Percentiles rank a stretch among this genome's conserved stretches.
phyloP scores from a whole-genome alignment of 1,284 basidiomycete species.

The Heterobasidion occidentale region DNA sequence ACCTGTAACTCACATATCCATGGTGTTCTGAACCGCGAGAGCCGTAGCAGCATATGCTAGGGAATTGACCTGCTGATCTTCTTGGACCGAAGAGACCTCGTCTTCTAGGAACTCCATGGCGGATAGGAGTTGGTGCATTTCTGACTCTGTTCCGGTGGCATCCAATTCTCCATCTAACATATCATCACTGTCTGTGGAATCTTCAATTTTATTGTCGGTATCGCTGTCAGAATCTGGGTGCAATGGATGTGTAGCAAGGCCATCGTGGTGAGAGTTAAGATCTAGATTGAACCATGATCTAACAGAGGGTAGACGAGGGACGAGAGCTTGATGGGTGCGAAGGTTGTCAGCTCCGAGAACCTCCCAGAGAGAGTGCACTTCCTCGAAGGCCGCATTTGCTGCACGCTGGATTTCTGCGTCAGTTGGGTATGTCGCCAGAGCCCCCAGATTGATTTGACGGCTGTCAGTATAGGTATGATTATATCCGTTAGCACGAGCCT shows the following conservation, averaged over 20 bases:
- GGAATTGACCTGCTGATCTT: background rate
- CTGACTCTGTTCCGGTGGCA: background rate
- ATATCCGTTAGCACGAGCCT: slow-evolving; percentile 18
- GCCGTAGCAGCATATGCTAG: background rate
- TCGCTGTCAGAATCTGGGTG: background rate
- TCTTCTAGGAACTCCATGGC: background rate
- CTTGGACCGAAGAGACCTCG: background rate
- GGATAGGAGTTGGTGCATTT: background rate
- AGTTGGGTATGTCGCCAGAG: slow-evolving; percentile 7
- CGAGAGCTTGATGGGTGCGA: background rate
- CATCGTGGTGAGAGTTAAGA: background rate
- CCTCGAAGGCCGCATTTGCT: slow-evolving; percentile 3
- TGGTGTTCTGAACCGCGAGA: background rate
- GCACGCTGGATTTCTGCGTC: slow-evolving; percentile 6
- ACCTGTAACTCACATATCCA: background rate
- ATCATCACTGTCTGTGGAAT: too few species aligned
- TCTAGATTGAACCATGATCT: background rate
- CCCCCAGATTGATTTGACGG: slow-evolving; percentile 13
- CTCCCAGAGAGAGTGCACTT: background rate
- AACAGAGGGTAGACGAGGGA: background rate
- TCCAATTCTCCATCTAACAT: too few species aligned
- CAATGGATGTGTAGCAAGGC: background rate
- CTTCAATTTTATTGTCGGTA: background rate
- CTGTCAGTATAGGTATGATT: slow-evolving; percentile 16
- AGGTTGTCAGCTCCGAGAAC: background rate